Base-by-base conservation (phyloP, 768 basidiomycete species). In the Auricularia heimuer region DNA sequence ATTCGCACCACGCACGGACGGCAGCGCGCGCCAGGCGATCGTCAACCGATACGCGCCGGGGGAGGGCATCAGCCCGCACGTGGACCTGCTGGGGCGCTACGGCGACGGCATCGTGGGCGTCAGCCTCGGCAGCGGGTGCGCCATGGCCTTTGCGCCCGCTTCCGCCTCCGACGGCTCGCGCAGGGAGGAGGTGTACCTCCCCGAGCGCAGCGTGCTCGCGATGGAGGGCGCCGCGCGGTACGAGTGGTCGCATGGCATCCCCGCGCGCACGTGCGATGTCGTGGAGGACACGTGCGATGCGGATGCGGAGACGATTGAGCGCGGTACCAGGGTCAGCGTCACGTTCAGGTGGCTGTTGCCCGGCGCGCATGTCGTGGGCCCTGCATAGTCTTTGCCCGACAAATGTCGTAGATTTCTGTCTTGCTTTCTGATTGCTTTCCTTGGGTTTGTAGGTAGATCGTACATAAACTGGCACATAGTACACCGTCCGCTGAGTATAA, bases 91-190 rank as follows among this genome's bases (percentile, higher is more conserved):
- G 3, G 77, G 80, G 34, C 84, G 95, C 14, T 98, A 89, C 71
- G 92, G 84, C 6, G 92, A 96, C 71, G 94, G 92, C 1, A 95
- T 98, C 63, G 79, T 98, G 29, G 92, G 92, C 8, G 83, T 96
- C 63, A 94, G 90, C 69, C 78, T 98, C 34, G 83, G 85, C 11
- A 87, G 88, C 34, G 87, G 89, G 12, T 90, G 87, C 62, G 88
- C 85, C 14, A 95, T 96, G 92, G 80, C 80, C 33, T 93, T 95
- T 69, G 77, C 70, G 64, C 69, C 71, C 54, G 73, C 72, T 35
- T 71, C 47, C 8, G 42, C 62, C 37, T 60, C 18, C 18, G 66
- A 39, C 10, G 42, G 21, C 37, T 12, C 51, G 24, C 36, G 44
- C 56, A 29, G 2, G 29, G 68, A 77, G 70, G 80, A 87, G 62